phyloP scores from a whole-genome alignment of 495 filamentous ascomycete species.

The Rusavskia elegans region DNA sequence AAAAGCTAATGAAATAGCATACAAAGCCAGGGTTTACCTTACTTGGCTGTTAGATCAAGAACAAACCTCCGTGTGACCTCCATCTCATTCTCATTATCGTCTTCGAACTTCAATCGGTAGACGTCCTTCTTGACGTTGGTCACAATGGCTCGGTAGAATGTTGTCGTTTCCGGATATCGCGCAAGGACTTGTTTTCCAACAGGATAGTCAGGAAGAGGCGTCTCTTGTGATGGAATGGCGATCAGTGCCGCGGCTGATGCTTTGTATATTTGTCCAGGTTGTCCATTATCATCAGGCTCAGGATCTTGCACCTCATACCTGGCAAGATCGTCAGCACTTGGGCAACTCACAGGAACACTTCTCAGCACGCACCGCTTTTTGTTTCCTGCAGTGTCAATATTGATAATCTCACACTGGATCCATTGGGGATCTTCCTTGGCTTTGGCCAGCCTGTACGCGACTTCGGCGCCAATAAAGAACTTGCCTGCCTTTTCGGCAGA shows the following conservation, averaged over 20 bases:
- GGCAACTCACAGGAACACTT: neutral
- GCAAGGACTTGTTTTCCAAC: slow-evolving; percentile 69
- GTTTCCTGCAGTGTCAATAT: slow-evolving; percentile 69
- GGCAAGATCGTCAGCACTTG: slow-evolving; percentile 10
- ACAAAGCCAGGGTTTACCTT: neutral
- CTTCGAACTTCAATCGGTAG: slow-evolving; percentile 65
- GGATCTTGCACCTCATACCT: slow-evolving; percentile 92
- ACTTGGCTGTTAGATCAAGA: slow-evolving; percentile 51
- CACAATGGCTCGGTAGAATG: slow-evolving; percentile 93
- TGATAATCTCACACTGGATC: slow-evolving; percentile 81
- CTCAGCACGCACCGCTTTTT: slow-evolving; percentile 43
- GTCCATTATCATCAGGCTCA: slow-evolving; percentile 66
- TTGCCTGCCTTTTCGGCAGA: slow-evolving; percentile 32
- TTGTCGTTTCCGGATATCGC: slow-evolving; percentile 81
- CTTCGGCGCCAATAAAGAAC: slow-evolving; percentile 59
- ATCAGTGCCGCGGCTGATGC: slow-evolving; percentile 71
- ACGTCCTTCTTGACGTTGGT: slow-evolving; percentile 54
- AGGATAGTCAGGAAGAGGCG: slow-evolving; percentile 51
- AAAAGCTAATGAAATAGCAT: too few species aligned
- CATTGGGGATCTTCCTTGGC: slow-evolving; percentile 68
- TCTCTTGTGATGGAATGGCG: slow-evolving; percentile 50
- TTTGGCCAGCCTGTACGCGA: slow-evolving; percentile 66
- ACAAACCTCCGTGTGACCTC: slow-evolving; percentile 68
- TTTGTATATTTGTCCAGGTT: slow-evolving; percentile 55
- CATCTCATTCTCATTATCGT: slow-evolving; percentile 69